Conservation (phyloP, 106 monocot species). For the Acanthochlamys bracteata region DNA sequence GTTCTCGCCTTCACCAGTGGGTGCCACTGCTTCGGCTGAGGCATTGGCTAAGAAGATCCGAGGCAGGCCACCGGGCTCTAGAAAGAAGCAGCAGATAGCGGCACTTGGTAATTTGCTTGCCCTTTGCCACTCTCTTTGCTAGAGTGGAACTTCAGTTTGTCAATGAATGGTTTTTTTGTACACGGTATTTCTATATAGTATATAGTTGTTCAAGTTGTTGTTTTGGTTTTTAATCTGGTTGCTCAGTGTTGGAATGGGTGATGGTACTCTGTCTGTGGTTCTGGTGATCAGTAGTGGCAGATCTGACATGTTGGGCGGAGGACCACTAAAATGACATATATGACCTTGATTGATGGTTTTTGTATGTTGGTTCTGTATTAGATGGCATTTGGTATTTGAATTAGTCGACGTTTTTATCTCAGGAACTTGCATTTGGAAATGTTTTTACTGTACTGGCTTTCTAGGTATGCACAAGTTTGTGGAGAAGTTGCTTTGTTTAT, state of each 20-base stretch:
- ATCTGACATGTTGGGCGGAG: slow-evolving; percentile 16
- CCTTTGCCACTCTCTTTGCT: background rate
- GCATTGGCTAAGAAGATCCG: slow-evolving; percentile 41
- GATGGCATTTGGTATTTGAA: background rate
- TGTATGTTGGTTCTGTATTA: background rate
- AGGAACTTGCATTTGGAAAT: too few species aligned
- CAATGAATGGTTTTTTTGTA: background rate
- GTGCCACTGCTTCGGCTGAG: slow-evolving; percentile 2
- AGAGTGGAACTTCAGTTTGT: background rate
- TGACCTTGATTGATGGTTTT: background rate
- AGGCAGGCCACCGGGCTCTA: slow-evolving; percentile 60
- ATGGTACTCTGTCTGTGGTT: background rate
- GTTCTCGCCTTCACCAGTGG: slow-evolving; percentile 16
- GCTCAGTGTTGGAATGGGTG: background rate
- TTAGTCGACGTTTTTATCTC: too few species aligned
- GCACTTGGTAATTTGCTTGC: slow-evolving; percentile 41
- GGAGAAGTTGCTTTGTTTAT: too few species aligned
- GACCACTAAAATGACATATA: slow-evolving; percentile 9
- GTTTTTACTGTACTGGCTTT: too few species aligned
- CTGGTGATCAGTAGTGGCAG: background rate
- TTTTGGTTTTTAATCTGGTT: background rate
- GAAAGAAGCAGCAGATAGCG: slow-evolving; percentile 69
- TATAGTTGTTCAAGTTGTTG: background rate
- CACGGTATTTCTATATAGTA: background rate
- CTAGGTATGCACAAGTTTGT: too few species aligned